Conservation (phyloP, 371 early-diverging fungal genomes). For the Dichotomocladium elegans region DNA sequence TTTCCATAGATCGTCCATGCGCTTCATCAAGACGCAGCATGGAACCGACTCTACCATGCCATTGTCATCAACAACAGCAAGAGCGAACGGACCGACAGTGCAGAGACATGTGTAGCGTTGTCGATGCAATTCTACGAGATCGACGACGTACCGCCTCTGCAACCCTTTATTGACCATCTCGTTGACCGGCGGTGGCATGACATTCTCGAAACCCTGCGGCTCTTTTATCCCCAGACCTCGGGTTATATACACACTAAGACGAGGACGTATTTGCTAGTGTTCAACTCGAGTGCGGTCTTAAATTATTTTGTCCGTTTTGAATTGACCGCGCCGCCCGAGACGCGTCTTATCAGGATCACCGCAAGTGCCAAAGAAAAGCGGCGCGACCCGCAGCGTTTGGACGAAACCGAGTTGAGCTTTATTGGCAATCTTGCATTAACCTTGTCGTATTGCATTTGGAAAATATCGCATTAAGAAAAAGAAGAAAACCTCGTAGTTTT, state of each 20-base stretch:
- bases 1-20: constrained; percentile 20
- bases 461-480: constrained; percentile 3
- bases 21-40: constrained; percentile 28
- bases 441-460: constrained; percentile 35
- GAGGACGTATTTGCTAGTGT: constrained; percentile 27
- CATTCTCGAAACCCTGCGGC: constrained; percentile 24
- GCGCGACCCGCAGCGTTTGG: not conserved
- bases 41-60: constrained; percentile 30
- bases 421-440: constrained; percentile 20
- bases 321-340: not conserved
- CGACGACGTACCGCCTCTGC: constrained; percentile 16
- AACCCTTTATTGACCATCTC: constrained; percentile 16
- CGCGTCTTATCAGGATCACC: not conserved
- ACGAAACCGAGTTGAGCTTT: constrained; percentile 16
- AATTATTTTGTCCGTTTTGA: constrained; percentile 28
- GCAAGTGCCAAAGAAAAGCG: constrained; percentile 9
- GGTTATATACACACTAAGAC: constrained; percentile 19
- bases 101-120: constrained; percentile 9
- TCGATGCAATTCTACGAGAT: constrained; percentile 7
- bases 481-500: not conserved
- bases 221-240: constrained; percentile 25
- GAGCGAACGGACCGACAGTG: not conserved
- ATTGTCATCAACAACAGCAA: no score
- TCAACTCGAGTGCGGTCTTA: constrained; percentile 22
- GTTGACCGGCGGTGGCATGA: constrained; percentile 32